Percentiles rank a stretch among this genome's conserved stretches.
Conservation (phyloP, 176 grass and related monocot species). For the Alopecurus myosuroides region DNA sequence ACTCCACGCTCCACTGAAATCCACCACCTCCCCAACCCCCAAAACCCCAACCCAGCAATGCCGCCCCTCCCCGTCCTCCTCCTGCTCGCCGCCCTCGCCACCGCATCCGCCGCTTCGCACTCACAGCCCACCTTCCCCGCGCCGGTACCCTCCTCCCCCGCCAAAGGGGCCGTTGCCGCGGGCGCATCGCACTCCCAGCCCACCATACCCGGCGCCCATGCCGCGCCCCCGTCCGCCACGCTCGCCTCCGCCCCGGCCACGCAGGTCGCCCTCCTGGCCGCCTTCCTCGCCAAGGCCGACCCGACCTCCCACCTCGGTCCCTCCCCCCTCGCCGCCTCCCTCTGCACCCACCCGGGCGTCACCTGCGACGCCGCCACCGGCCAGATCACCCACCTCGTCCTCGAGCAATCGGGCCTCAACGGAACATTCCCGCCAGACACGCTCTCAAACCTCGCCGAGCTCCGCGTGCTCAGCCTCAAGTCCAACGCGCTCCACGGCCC, state of each 20-base stretch:
- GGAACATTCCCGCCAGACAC: conserved; percentile 50
- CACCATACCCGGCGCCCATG: neutral
- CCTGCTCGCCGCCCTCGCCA: neutral
- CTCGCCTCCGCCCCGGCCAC: neutral
- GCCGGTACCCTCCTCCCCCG: conserved; percentile 19
- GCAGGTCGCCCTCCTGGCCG: neutral
- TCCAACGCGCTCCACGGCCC: conserved; percentile 69
- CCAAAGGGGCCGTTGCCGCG: neutral
- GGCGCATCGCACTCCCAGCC: conserved; percentile 23
- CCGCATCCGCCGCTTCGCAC: neutral
- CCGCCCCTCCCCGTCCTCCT: neutral
- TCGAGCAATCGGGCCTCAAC: conserved; percentile 56
- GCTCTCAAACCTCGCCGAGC: conserved; percentile 43
- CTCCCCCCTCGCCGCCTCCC: too few species aligned
- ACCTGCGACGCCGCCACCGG: too few species aligned
- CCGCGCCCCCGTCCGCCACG: conserved; percentile 12
- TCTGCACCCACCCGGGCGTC: too few species aligned
- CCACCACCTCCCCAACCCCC: neutral
- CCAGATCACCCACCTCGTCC: conserved; percentile 70
- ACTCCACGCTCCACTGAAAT: conserved; percentile 30
- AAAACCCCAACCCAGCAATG: conserved; percentile 23
- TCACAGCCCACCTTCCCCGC: conserved; percentile 1
- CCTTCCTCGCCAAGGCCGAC: too few species aligned
- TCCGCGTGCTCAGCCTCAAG: conserved; percentile 92
- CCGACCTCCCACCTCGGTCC: too few species aligned